Evolutionary conservation across 2,329 filamentous ascomycete genomes (phyloP), one percentile per base, ranked within the genome.

Genomic region (Stemphylium lycopersici): DNA sequence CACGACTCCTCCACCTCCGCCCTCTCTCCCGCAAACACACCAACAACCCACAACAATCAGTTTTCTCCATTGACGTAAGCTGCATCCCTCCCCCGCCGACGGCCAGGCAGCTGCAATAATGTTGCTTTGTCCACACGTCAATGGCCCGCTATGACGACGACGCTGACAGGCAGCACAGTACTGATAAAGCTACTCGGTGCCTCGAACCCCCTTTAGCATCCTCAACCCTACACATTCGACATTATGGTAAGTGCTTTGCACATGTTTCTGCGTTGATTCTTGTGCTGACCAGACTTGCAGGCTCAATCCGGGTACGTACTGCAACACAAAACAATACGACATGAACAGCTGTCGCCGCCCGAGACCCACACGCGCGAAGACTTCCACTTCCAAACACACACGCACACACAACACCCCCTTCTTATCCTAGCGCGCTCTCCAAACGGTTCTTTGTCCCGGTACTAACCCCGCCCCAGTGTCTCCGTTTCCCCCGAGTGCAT

Each of bases 401-500:
- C n/a, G n/a, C n/a, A n/a, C n/a, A n/a, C n/a, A n/a, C n/a, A n/a
- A n/a, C n/a, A n/a, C n/a, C n/a, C 48, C 47, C 41, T n/a, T 47
- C 46, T 48, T 48, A 45, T 34, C 41, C 12, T 15, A 38, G 20
- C 48, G 31, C 20, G 6, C 11, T 20, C 12, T 20, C 8, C 45
- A 58, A 45, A 36, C 32, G 16, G 26, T 6, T 3, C 8, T 12
- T 22, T 45, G 7, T 31, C 20, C 37, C 38, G 31, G 41, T 42
- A 55, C 65, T 70, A 65, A 71, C 46, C 32, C 16, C 11, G 4
- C 6, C 34, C 36, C 78, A 92, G 89, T 84, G 89, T 89, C 68
- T 83, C 83, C 75, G 87, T 92, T 70, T 80, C 84, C 64, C 83
- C 85, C 74, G 89, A 93, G 56, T 92, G 89, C 84, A 85, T 83